Evolutionary conservation across 352 stramenopile genomes (phyloP).

Genomic region (Blastocystis sp.): DNA sequence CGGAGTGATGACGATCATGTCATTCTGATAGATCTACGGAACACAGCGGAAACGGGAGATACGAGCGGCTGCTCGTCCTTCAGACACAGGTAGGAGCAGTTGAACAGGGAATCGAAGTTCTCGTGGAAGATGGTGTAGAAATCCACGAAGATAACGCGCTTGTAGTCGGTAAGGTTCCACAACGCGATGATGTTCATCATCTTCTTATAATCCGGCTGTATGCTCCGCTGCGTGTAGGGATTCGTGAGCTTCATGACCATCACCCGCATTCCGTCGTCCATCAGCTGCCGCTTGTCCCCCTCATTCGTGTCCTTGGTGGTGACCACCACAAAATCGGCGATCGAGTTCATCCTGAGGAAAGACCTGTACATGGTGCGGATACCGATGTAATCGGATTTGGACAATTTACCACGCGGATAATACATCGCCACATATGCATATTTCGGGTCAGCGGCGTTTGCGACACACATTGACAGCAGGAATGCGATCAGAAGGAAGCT

Average conservation of each 20-base stretch:
- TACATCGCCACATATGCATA: slow-evolving; percentile 67
- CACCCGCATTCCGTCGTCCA: slow-evolving; percentile 51
- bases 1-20: slow-evolving; percentile 62
- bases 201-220: slow-evolving; percentile 26
- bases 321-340: slow-evolving; percentile 54
- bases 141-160: slow-evolving; percentile 57
- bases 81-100: slow-evolving; percentile 59
- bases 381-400: slow-evolving; percentile 35
- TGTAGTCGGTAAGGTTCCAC: slow-evolving; percentile 42
- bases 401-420: slow-evolving; percentile 46
- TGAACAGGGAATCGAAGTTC: slow-evolving; percentile 54
- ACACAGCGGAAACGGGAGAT: background rate
- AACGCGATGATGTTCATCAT: slow-evolving; percentile 19
- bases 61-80: slow-evolving; percentile 67
- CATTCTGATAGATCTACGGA: slow-evolving; percentile 56
- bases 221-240: slow-evolving; percentile 7
- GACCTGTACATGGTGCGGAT: slow-evolving; percentile 65
- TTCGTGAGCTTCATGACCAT: slow-evolving; percentile 15
- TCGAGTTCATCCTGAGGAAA: slow-evolving; percentile 37
- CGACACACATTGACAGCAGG: slow-evolving; percentile 18
- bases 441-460: background rate
- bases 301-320: background rate
- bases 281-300: background rate
- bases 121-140: slow-evolving; percentile 63
- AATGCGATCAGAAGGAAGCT: slow-evolving; percentile 5